Base-by-base conservation (phyloP, 306 rosid genomes). In the Vicia faba region DNA sequence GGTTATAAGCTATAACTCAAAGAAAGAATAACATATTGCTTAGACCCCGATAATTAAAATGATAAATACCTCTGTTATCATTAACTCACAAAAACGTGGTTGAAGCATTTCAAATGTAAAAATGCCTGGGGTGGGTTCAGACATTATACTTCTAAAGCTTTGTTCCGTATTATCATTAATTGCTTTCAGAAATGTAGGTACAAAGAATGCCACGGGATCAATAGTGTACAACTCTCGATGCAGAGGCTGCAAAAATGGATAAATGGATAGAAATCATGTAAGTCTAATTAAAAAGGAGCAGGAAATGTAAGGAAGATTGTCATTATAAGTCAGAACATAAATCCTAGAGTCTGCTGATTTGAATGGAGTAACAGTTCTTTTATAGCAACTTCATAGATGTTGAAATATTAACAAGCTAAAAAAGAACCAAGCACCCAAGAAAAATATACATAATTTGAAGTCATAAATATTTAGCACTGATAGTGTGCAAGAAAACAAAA, bases 81-180 rank as follows among this genome's bases (percentile, higher is more conserved):
- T 71, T 79, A 88, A 70, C 66, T 91, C 85, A 38, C 96, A 91
- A 74, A 91, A 91, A 50, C 7, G 72, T 9, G 90, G 95, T 61
- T 82, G 97, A 72, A 91, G 83, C 96, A 91, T 91, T 78, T 88
- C 91, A 77, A 91, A 91, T 26, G 79, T 76, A 71, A 76, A 91
- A 76, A 88, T 71, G 73, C 95, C 95, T 5, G 89, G 87, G 58
- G 72, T 45, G n/a, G 91, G 87, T 72, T 87, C 96, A 10, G 80
- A 72, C 75, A 86, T 71, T 69, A 88, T 78, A 55, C 80, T 85
- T 74, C 88, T 85, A 64, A 81, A 83, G 79, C 96, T 82, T 70
- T 75, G 69, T 81, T 86, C 91, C 2, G 88, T 77, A 59, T 89
- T 82, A 55, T 80, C 89, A 39, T 39, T 73, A 55, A 91, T 63